These are phyloP conservation scores for Peziza echinospora DNA, from an alignment of 495 filamentous ascomycete genomes.

Conservation along the genomic window DNA sequence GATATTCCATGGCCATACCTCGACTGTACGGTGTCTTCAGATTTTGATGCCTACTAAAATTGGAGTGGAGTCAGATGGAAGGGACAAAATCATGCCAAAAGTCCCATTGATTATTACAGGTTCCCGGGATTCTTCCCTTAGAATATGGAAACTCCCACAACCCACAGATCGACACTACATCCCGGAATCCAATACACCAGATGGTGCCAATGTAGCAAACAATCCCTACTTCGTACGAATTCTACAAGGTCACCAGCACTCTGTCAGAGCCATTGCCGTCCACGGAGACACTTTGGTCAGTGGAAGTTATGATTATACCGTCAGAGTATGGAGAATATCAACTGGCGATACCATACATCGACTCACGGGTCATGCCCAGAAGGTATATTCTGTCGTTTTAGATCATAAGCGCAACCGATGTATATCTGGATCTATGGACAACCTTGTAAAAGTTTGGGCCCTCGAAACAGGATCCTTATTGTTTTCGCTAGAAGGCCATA, in stretches of 20 bases:
- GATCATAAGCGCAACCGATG: conserved; percentile 83
- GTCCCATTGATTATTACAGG: conserved; percentile 92
- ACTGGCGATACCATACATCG: conserved; percentile 77
- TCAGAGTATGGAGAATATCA: conserved; percentile 93
- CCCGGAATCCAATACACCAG: conserved; percentile 24
- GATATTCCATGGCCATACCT: conserved; percentile 92
- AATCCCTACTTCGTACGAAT: conserved; percentile 87
- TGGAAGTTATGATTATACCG: conserved; percentile 89
- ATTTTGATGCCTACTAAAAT: conserved; percentile 75
- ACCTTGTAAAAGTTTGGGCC: conserved; percentile 93
- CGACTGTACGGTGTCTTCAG: conserved; percentile 86
- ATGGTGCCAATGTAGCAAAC: conserved; percentile 46
- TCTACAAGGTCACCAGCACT: conserved; percentile 71
- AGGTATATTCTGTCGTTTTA: conserved; percentile 93
- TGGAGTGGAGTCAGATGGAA: conserved; percentile 49
- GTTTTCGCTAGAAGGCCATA: conserved; percentile 82
- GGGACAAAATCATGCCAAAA: conserved; percentile 66
- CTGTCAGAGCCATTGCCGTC: conserved; percentile 93
- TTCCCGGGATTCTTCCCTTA: conserved; percentile 79
- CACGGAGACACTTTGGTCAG: conserved; percentile 95
- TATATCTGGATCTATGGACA: conserved; percentile 98
- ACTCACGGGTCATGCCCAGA: conserved; percentile 71
- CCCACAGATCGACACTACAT: conserved; percentile 50
- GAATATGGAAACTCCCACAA: conserved; percentile 91
- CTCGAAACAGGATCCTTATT: conserved; percentile 69